phyloP scores from a whole-genome alignment of 192 early-diverging fungal species.

The Podila verticillata region DNA sequence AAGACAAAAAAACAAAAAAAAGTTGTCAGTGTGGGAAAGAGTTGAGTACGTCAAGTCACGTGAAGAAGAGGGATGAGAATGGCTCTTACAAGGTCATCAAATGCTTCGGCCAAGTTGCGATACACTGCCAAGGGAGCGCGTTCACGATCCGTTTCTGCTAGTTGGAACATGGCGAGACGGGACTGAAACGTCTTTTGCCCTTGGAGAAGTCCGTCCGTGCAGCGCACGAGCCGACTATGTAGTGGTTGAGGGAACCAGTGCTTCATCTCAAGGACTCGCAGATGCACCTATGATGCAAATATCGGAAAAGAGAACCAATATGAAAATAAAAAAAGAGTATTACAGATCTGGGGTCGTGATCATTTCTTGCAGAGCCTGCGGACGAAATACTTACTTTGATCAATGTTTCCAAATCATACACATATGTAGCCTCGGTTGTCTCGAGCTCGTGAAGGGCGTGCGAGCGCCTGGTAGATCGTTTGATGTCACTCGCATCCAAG shows the following conservation, averaged over 20 bases:
- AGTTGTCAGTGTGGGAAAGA: neutral
- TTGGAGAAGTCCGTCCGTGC: conserved; percentile 8
- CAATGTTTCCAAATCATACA: conserved; percentile 60
- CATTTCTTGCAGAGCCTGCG: neutral
- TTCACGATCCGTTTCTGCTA: neutral
- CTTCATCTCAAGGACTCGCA: conserved; percentile 20
- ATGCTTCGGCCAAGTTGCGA: conserved; percentile 8
- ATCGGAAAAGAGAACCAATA: neutral
- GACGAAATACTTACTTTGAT: conserved; percentile 36
- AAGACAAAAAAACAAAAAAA: neutral
- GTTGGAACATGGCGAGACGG: neutral
- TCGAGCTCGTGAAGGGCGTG: conserved; percentile 58
- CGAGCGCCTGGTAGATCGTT: conserved; percentile 40
- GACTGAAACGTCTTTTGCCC: conserved; percentile 18
- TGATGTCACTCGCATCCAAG: conserved; percentile 31
- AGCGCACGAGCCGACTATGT: conserved; percentile 8
- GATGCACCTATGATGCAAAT: conserved; percentile 11
- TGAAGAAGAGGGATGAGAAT: neutral
- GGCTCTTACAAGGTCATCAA: conserved; percentile 14
- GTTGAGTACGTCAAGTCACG: too few species aligned
- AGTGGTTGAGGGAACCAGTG: conserved; percentile 25
- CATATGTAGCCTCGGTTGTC: conserved; percentile 59
- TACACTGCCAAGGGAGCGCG: conserved; percentile 13
- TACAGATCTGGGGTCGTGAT: neutral
- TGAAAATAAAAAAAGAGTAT: neutral